A percentile compares a stretch with the other conserved stretches of the same genome.
These are phyloP conservation scores for Daucus carota DNA, from an alignment of 129 eudicot species.

Conservation along the genomic window DNA sequence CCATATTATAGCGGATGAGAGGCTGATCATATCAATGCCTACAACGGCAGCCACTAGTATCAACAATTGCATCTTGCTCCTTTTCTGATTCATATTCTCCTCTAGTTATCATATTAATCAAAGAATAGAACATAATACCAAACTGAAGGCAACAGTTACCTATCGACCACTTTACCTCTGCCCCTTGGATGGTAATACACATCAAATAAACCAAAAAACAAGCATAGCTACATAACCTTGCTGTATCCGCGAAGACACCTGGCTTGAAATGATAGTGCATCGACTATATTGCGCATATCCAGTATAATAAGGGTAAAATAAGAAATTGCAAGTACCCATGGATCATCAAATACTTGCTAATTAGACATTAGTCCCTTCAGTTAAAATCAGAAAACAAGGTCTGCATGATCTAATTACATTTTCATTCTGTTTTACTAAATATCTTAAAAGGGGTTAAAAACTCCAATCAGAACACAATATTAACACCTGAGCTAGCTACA, in stretches of 20 bases:
- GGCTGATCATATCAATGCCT: no score
- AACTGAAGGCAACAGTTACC: no score
- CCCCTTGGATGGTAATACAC: no score
- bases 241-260: not conserved
- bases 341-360: constrained; percentile 1
- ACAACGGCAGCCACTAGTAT: no score
- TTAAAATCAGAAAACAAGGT: not conserved
- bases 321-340: not conserved
- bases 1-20: no score
- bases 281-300: not conserved
- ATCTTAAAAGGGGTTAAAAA: not conserved
- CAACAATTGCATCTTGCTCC: no score
- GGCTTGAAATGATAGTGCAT: not conserved
- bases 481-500: constrained; percentile 10
- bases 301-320: not conserved
- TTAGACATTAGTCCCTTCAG: not conserved
- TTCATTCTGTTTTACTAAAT: not conserved
- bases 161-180: no score
- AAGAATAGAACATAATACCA: no score
- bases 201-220: no score
- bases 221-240: no score
- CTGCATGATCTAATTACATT: constrained; percentile 1
- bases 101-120: no score
- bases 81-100: no score
- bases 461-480: constrained; percentile 3